phyloP scores from a whole-genome alignment of 768 basidiomycete species.

The Kwoniella pini region DNA sequence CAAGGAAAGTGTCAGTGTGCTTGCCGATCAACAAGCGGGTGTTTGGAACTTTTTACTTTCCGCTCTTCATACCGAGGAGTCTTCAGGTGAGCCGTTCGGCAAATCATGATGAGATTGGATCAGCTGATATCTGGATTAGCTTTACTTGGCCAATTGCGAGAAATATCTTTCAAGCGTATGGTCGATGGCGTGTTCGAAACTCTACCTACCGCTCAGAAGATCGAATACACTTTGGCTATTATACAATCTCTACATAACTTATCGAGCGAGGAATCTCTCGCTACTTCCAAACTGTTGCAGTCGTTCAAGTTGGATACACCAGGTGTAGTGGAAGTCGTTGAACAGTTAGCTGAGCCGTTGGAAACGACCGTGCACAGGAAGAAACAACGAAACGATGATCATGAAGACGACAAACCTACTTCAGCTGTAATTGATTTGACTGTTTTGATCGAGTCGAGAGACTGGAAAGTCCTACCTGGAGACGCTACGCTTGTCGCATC shows the following conservation, averaged over 20 bases:
- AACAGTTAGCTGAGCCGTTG: slow-evolving; percentile 26
- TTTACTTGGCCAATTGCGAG: slow-evolving; percentile 16
- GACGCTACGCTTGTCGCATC: slow-evolving; percentile 70
- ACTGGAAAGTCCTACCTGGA: slow-evolving; percentile 65
- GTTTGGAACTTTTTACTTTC: slow-evolving; percentile 39
- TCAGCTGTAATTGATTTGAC: slow-evolving; percentile 40
- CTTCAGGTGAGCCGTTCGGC: not conserved
- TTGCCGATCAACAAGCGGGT: slow-evolving; percentile 26
- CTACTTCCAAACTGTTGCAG: slow-evolving; percentile 18
- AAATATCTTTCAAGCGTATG: slow-evolving; percentile 23
- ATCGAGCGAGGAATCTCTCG: slow-evolving; percentile 21
- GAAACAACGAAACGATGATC: slow-evolving; percentile 61
- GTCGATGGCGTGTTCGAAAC: slow-evolving; percentile 60
- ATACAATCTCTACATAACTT: slow-evolving; percentile 57
- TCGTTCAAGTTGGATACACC: slow-evolving; percentile 23
- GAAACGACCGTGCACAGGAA: slow-evolving; percentile 30
- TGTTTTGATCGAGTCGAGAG: slow-evolving; percentile 65
- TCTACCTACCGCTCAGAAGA: slow-evolving; percentile 62
- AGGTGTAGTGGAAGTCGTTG: slow-evolving; percentile 23
- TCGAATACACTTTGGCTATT: slow-evolving; percentile 63
- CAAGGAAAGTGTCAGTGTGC: slow-evolving; percentile 13
- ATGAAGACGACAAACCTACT: slow-evolving; percentile 13
- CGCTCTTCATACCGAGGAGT: not conserved
- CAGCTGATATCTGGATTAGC: not conserved
- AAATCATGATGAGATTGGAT: not conserved